Evolutionary conservation across 768 basidiomycete genomes (phyloP), one percentile per base, ranked within the genome.

Genomic region (Pleurotus salmoneostramineus): DNA sequence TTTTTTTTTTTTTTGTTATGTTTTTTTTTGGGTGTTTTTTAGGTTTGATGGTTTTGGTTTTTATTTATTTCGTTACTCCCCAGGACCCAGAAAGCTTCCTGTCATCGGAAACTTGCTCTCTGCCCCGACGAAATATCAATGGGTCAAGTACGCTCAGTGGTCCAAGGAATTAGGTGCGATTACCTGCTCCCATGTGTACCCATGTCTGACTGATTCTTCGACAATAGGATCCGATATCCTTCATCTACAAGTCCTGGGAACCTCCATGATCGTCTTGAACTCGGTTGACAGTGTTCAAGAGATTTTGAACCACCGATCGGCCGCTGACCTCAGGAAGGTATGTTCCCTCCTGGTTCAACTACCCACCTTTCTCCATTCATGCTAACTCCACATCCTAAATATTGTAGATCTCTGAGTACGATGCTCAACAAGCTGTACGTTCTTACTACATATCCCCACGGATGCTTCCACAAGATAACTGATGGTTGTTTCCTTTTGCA

Each of bases 281-380:
- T 70, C 69, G 10, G 62, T 67, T 27, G 61, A 72, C 42, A 66
- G 65, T 4, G 75, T 72, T 0, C 65, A 61, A 8, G 78, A 80
- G 0, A 65, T 80, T 0, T 68, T 80, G n/a, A 72, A 76, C 31
- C 78, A 74, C 59, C 64, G 72, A 31, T 74, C 76, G 0, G 48
- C 71, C 71, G 5, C 72, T 73, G 12, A 80, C 77, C 61, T 78
- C 76, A 0, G 72, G 72, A 60, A 65, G 77, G 68, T 67, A 56
- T 21, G 66, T 63, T 43, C 3, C 4, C 5, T 14, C 47, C 8
- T 17, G 47, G 17, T 12, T 33, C 32, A 11, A 34, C 37, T 36
- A 45, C 14, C 42, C 12, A 2, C n/a, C 49, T 31, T 21, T 3
- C 21, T 27, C 21, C 21, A 27, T 27, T 27, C 21, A 27, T 27